phyloP scores from a whole-genome alignment of 371 early-diverging fungal genomes.

The Smittium mucronatum region DNA sequence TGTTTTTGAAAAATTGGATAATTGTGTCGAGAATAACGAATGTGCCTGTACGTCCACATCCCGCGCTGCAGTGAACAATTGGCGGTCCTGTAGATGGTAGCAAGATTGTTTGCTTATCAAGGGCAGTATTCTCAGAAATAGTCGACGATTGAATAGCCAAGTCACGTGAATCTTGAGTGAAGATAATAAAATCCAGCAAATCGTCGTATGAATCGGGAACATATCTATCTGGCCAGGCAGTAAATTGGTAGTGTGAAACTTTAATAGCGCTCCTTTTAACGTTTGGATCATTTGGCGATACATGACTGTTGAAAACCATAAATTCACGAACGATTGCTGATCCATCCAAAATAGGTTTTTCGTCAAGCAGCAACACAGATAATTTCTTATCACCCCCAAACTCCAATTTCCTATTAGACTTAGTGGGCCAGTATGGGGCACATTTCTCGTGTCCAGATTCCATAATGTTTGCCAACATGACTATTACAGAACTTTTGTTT shows the following conservation, averaged over 20 bases:
- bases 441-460: conserved; percentile 68
- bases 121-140: background rate
- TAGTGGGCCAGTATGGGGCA: conserved; percentile 61
- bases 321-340: conserved; percentile 31
- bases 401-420: conserved; percentile 1
- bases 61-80: conserved; percentile 94
- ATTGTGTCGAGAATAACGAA: conserved; percentile 75
- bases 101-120: background rate
- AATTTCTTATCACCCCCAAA: conserved; percentile 14
- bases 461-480: conserved; percentile 78
- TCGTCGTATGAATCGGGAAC: background rate
- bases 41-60: conserved; percentile 92
- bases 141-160: background rate
- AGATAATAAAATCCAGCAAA: background rate
- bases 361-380: conserved; percentile 20
- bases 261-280: background rate
- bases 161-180: background rate
- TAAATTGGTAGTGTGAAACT: background rate
- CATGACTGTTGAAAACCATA: conserved; percentile 5
- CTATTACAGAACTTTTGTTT: conserved; percentile 54
- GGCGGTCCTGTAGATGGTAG: conserved; percentile 16
- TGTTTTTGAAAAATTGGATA: conserved; percentile 19
- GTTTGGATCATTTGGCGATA: background rate
- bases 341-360: conserved; percentile 21
- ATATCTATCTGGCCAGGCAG: background rate